Percentiles rank a stretch among this genome's conserved stretches.
These are phyloP conservation scores for Metarhizium brunneum DNA, from an alignment of 2,329 filamentous ascomycete species.

Conservation along the genomic window DNA sequence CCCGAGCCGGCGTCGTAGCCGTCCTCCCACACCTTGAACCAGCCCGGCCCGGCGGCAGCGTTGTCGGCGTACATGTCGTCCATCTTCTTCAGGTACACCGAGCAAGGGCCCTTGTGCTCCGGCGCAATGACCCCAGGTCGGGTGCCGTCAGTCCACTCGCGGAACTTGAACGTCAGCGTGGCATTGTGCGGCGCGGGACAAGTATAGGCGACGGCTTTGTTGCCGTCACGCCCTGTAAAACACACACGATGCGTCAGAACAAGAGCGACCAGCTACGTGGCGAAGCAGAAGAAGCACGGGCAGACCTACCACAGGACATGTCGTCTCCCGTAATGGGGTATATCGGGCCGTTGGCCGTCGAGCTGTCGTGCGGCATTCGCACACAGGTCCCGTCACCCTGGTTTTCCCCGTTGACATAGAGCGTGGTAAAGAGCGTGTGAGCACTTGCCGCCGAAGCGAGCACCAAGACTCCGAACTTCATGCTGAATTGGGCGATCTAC, in stretches of 20 bases:
- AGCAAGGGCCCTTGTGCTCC: constrained; percentile 59
- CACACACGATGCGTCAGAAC: neutral
- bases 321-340: constrained; percentile 45
- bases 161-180: constrained; percentile 58
- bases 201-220: constrained; percentile 34
- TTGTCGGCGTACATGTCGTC: constrained; percentile 40
- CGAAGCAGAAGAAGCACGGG: neutral
- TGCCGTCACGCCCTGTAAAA: constrained; percentile 31
- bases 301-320: constrained; percentile 59
- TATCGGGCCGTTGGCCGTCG: constrained; percentile 48
- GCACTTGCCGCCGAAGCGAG: constrained; percentile 32
- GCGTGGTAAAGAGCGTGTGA: constrained; percentile 55
- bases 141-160: constrained; percentile 46
- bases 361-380: constrained; percentile 49
- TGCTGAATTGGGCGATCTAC: too few relatives aligned
- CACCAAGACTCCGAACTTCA: constrained; percentile 23
- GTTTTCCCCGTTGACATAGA: constrained; percentile 50
- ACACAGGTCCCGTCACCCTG: constrained; percentile 66
- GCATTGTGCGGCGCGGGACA: constrained; percentile 42
- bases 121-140: constrained; percentile 47
- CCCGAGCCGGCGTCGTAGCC: constrained; percentile 47
- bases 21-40: constrained; percentile 71
- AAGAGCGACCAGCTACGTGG: neutral
- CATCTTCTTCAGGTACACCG: constrained; percentile 66
- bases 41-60: constrained; percentile 51